Conservation (phyloP, 257 asterid genomes). For the Forsythia viridissima region DNA sequence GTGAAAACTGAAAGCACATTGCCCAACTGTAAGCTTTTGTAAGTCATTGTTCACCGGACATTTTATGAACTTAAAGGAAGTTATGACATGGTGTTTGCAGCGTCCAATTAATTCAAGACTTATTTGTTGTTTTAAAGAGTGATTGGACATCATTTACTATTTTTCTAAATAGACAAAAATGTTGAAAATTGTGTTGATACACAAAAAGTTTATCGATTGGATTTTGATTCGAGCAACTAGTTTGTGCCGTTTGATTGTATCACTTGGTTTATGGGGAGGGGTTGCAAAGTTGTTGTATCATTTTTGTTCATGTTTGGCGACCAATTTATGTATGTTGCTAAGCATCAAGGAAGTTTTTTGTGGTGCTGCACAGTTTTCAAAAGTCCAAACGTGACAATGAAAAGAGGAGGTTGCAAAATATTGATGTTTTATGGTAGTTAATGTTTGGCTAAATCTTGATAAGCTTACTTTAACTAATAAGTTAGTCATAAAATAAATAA, state of each 20-base stretch:
- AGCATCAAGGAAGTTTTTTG: not conserved
- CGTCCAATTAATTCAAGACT: not conserved
- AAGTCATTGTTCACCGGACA: not conserved
- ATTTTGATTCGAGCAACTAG: not conserved
- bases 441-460: not conserved
- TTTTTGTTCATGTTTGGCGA: not conserved
- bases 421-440: not conserved
- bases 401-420: not conserved
- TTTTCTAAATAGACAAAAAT: not conserved
- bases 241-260: not conserved
- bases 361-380: not conserved
- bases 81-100: not conserved
- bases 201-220: not conserved
- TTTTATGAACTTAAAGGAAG: not conserved
- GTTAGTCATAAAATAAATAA: not conserved
- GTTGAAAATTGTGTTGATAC: not conserved
- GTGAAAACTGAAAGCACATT: not conserved
- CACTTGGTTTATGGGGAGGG: too few relatives aligned
- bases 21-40: not conserved
- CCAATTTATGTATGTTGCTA: too few relatives aligned
- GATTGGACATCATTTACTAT: not conserved
- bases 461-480: not conserved
- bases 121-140: not conserved
- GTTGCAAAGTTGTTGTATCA: not conserved
- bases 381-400: not conserved